These are phyloP conservation scores for Knoxia roxburghii DNA, from an alignment of 257 asterid genomes.

Conservation along the genomic window DNA sequence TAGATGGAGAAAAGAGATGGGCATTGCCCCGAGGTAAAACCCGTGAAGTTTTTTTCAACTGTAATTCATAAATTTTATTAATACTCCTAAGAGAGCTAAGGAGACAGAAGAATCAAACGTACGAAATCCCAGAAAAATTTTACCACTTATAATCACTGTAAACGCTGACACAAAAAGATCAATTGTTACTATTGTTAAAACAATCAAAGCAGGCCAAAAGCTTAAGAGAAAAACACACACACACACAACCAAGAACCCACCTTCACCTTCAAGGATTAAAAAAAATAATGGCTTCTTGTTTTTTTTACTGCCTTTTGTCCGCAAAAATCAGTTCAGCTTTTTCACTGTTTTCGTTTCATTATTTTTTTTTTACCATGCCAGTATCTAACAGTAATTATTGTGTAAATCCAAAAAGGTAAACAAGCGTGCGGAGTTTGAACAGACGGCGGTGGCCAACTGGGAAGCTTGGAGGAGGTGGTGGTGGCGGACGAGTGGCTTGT, in stretches of 20 bases:
- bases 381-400: conserved; percentile 36
- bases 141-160: conserved; percentile 6
- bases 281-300: conserved; percentile 18
- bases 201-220: conserved; percentile 15
- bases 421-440: conserved; percentile 48
- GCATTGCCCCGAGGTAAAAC: not conserved
- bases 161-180: conserved; percentile 22
- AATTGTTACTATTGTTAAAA: conserved; percentile 22
- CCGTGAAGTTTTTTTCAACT: not conserved
- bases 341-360: conserved; percentile 4
- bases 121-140: conserved; percentile 13
- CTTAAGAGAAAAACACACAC: not conserved
- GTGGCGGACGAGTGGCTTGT: not conserved
- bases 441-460: conserved; percentile 10
- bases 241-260: not conserved
- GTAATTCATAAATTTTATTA: not conserved
- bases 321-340: not conserved
- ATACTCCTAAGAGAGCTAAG: not conserved
- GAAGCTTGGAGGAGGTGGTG: not conserved
- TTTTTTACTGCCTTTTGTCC: conserved; percentile 19
- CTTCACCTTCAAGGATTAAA: not conserved
- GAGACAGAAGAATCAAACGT: conserved; percentile 8
- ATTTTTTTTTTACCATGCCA: conserved; percentile 37
- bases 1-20: conserved; percentile 5
- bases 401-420: conserved; percentile 42